These are phyloP conservation scores for Spergularia marina DNA, from an alignment of 148 eudicot species.

Conservation along the genomic window DNA sequence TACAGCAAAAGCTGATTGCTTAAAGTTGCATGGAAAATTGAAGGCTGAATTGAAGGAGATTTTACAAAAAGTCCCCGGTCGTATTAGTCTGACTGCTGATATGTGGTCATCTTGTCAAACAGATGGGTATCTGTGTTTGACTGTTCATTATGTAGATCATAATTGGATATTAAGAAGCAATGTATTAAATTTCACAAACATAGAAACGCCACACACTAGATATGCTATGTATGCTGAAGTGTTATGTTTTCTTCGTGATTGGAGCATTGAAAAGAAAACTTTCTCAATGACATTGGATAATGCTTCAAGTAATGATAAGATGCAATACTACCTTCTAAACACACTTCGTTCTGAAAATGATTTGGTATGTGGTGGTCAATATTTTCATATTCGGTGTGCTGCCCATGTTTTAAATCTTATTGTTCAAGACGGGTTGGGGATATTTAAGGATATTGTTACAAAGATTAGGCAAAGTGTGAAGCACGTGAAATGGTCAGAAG, in stretches of 20 bases:
- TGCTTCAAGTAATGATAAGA: neutral
- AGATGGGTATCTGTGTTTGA: neutral
- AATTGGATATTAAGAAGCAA: neutral
- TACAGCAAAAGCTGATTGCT: neutral
- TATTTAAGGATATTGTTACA: neutral
- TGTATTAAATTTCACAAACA: neutral
- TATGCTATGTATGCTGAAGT: neutral
- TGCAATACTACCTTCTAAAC: neutral
- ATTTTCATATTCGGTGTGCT: conserved; percentile 2
- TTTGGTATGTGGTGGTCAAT: neutral
- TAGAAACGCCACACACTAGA: neutral
- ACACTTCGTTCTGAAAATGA: neutral
- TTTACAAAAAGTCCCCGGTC: neutral
- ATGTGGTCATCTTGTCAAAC: neutral
- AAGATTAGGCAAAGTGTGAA: conserved; percentile 14
- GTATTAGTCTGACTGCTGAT: neutral
- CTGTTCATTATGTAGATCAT: neutral
- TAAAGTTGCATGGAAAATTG: neutral
- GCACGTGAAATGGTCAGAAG: neutral
- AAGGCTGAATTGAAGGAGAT: neutral
- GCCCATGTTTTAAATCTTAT: neutral
- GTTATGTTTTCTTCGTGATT: neutral
- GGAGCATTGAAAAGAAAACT: neutral
- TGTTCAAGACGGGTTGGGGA: neutral
- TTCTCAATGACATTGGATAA: neutral